A percentile compares a stretch with the other conserved stretches of the same genome.
These are phyloP conservation scores for Stylosanthes scabra DNA, from an alignment of 331 rosid genomes.

Conservation along the genomic window DNA sequence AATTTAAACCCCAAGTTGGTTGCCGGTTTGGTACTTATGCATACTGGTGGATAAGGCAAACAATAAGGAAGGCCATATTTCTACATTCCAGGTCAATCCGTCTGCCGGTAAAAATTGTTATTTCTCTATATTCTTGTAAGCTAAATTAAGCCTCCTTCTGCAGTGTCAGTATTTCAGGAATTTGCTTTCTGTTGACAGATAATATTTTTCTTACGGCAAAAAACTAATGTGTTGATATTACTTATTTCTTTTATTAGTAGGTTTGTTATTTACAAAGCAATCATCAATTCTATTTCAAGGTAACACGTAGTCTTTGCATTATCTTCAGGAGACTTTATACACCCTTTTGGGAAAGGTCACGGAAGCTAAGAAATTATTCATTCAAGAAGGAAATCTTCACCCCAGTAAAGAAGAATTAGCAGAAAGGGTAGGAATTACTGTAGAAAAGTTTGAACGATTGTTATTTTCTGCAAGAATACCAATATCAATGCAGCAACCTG, in stretches of 20 bases:
- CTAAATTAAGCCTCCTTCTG: constrained; percentile 19
- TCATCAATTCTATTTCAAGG: constrained; percentile 1
- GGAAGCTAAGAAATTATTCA: constrained; percentile 73
- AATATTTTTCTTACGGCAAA: no score
- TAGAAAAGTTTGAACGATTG: constrained; percentile 73
- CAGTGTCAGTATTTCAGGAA: constrained; percentile 30
- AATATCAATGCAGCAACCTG: constrained; percentile 81
- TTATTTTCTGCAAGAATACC: constrained; percentile 71
- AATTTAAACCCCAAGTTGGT: constrained; percentile 86
- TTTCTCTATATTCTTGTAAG: constrained; percentile 6
- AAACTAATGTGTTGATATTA: not conserved
- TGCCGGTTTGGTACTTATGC: constrained; percentile 93
- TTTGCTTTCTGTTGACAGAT: constrained; percentile 8
- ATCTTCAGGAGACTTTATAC: constrained; percentile 79
- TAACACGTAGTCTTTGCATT: constrained; percentile 32
- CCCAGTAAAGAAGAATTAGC: constrained; percentile 90
- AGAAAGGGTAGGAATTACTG: constrained; percentile 65
- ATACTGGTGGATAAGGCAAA: constrained; percentile 96
- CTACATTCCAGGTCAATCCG: constrained; percentile 93
- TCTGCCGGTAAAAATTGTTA: constrained; percentile 71
- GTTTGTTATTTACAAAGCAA: constrained; percentile 27
- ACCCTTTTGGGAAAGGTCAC: constrained; percentile 68
- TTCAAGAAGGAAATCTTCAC: constrained; percentile 69
- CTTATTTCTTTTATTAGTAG: not conserved
- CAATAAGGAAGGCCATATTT: constrained; percentile 80